A percentile compares a stretch with the other conserved stretches of the same genome.
Conservation (phyloP, 2,329 filamentous ascomycete genomes). For the Pezicula rhizophila region DNA sequence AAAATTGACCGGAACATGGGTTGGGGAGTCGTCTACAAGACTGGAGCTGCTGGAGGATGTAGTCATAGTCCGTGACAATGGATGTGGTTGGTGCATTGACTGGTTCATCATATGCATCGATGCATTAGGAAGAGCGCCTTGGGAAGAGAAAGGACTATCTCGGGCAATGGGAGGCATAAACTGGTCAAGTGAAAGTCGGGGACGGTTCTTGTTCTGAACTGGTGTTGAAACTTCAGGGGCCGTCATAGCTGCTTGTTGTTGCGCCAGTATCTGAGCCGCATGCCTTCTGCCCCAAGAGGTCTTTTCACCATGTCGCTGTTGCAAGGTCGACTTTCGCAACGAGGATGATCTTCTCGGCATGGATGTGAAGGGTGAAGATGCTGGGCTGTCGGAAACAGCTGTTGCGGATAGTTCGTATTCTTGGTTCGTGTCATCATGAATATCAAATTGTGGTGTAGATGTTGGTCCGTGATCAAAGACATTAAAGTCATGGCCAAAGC, state of each 20-base stretch:
- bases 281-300: conserved; percentile 56
- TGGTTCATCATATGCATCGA: conserved; percentile 43
- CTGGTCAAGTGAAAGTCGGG: conserved; percentile 74
- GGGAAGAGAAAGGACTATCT: conserved; percentile 58
- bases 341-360: conserved; percentile 68
- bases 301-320: conserved; percentile 71
- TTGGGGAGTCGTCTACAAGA: conserved; percentile 66
- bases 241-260: conserved; percentile 17
- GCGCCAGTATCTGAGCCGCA: conserved; percentile 40
- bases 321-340: conserved; percentile 77
- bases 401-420: conserved; percentile 49
- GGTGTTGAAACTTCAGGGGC: conserved; percentile 48
- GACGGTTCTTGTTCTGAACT: conserved; percentile 51
- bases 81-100: conserved; percentile 58
- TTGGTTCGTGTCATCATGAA: conserved; percentile 41
- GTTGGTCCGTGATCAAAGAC: conserved; percentile 64
- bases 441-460: conserved; percentile 40
- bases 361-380: conserved; percentile 38
- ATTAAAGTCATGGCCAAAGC: conserved; percentile 56
- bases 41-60: conserved; percentile 82
- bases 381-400: conserved; percentile 18
- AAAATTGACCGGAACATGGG: conserved; percentile 50
- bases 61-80: conserved; percentile 78
- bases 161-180: conserved; percentile 60
- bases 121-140: conserved; percentile 45